Percentiles rank a stretch among this genome's conserved stretches.
Conservation (phyloP, 2,329 filamentous ascomycete genomes). For the Fusarium sp. region DNA sequence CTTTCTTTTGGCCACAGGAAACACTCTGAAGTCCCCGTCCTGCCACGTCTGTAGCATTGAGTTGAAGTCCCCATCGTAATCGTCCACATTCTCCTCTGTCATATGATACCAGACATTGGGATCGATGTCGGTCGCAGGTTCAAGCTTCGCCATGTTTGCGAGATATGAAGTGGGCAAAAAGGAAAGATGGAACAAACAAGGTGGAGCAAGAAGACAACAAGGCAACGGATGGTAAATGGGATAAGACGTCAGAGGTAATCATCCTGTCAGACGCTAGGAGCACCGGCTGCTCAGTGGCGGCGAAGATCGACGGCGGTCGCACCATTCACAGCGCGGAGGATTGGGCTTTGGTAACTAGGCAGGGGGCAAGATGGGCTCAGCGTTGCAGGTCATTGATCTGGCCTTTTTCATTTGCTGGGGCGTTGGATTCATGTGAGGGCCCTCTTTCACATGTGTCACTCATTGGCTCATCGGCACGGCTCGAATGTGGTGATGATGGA, state of each 20-base stretch:
- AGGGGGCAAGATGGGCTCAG: not conserved
- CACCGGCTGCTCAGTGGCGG: not conserved
- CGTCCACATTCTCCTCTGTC: conserved; percentile 48
- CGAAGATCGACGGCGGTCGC: not conserved
- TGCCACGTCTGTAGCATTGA: conserved; percentile 29
- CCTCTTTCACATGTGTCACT: not conserved
- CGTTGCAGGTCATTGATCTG: not conserved
- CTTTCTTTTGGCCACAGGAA: conserved; percentile 2
- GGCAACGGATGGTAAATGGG: not conserved
- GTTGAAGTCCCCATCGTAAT: conserved; percentile 39
- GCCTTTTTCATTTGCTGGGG: not conserved
- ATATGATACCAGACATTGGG: conserved; percentile 50
- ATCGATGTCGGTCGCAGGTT: conserved; percentile 42
- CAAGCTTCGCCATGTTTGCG: conserved; percentile 17
- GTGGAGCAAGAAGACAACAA: not conserved
- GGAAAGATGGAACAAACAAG: not conserved
- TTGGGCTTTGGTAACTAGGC: not conserved
- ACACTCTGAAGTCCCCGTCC: conserved; percentile 39
- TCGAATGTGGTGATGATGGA: not conserved
- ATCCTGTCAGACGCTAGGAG: not conserved
- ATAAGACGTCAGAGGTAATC: not conserved
- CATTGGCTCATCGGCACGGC: not conserved
- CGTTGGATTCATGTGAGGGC: not conserved
- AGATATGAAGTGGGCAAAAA: not conserved
- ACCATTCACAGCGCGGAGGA: not conserved